phyloP scores from a whole-genome alignment of 148 eudicot genomes.

The Diospyros kaki region DNA sequence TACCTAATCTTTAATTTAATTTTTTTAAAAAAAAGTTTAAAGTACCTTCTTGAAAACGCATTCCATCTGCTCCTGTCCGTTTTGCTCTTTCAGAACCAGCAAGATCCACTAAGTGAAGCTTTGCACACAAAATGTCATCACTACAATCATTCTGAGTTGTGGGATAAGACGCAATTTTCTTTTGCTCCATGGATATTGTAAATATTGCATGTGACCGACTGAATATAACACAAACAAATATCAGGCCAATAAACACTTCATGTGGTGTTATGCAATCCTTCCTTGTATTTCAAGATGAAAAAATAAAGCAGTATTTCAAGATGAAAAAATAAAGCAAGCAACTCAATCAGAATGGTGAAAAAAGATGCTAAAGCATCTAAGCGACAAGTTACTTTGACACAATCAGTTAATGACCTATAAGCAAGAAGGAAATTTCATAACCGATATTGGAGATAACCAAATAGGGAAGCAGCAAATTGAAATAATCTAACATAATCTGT shows the following conservation, averaged over 20 bases:
- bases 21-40: not conserved
- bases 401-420: too few species aligned
- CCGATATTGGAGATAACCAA: too few species aligned
- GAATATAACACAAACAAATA: not conserved
- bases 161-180: conserved; percentile 36
- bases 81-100: conserved; percentile 99
- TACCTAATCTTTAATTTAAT: not conserved
- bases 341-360: too few species aligned
- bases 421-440: too few species aligned
- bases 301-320: not conserved
- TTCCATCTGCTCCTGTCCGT: conserved; percentile 94
- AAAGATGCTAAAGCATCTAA: too few species aligned
- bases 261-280: not conserved
- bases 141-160: conserved; percentile 39
- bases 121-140: conserved; percentile 79
- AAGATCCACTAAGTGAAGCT: conserved; percentile 91
- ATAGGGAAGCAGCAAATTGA: too few species aligned
- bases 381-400: too few species aligned
- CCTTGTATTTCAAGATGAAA: not conserved
- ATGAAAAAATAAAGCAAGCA: not conserved
- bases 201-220: conserved; percentile 99
- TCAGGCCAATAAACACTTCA: not conserved
- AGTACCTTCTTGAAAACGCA: conserved; percentile 86
- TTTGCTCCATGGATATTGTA: conserved; percentile 92
- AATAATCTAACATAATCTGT: too few species aligned